A percentile compares a stretch with the other conserved stretches of the same genome.
Evolutionary conservation across 768 basidiomycete species (phyloP).

Genomic region (Plicaturopsis crispa): DNA sequence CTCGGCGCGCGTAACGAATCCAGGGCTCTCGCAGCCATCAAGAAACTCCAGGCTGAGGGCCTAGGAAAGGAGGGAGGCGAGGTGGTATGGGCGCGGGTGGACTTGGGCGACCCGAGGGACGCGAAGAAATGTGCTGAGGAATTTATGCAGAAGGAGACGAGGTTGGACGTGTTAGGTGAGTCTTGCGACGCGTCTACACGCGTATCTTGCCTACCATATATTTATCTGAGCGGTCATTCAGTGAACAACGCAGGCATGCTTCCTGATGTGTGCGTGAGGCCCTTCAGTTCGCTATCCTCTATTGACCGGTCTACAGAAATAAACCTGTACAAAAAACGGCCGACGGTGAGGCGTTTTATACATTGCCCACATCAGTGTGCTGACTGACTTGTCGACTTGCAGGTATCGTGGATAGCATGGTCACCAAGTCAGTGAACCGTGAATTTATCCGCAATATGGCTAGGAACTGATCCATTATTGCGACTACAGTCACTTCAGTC

Average conservation of each 20-base stretch:
- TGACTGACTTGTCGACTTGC: neutral
- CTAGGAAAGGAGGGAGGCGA: conserved; percentile 36
- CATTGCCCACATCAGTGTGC: neutral
- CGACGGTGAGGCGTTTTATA: neutral
- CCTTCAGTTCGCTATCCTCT: too few species aligned
- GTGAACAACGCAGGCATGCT: conserved; percentile 54
- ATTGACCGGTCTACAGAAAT: too few species aligned
- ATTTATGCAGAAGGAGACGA: conserved; percentile 39
- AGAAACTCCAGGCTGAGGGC: conserved; percentile 33
- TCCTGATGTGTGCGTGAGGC: conserved; percentile 10
- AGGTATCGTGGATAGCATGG: conserved; percentile 31
- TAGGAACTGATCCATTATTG: neutral
- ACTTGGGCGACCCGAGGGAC: conserved; percentile 39
- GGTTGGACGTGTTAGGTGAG: conserved; percentile 50
- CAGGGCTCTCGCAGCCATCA: conserved; percentile 41
- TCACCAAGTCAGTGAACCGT: conserved; percentile 30
- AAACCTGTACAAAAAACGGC: neutral
- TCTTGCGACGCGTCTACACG: conserved; percentile 1
- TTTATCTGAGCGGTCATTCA: conserved; percentile 10
- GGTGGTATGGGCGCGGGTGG: conserved; percentile 42
- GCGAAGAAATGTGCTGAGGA: conserved; percentile 42
- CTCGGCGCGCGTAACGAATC: conserved; percentile 43
- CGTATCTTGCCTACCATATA: too few species aligned
- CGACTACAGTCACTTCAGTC: conserved; percentile 39
- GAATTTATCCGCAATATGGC: neutral